A percentile compares a stretch with the other conserved stretches of the same genome.
Conservation (phyloP, 805 yeast genomes). For the Saccharomyces mikatae region DNA sequence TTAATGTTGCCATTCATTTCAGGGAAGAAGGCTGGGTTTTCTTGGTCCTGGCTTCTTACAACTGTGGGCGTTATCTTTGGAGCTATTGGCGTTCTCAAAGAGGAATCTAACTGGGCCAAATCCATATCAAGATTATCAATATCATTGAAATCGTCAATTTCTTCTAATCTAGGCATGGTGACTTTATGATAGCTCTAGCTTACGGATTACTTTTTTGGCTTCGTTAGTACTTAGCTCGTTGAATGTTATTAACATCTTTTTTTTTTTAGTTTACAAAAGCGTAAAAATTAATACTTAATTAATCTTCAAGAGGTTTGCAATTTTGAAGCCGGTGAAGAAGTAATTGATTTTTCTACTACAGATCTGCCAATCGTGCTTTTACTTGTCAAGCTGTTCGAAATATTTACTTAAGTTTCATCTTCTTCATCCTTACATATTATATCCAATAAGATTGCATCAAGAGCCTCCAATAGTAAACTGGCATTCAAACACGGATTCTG, state of each 20-base stretch:
- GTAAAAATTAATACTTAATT: neutral
- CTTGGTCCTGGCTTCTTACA: slow-evolving; percentile 51
- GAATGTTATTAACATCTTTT: neutral
- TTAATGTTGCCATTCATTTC: neutral
- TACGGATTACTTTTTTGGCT: neutral
- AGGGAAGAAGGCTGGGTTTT: slow-evolving; percentile 6
- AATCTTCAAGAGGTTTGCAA: neutral
- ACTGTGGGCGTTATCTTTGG: slow-evolving; percentile 56
- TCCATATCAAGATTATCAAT: slow-evolving; percentile 92
- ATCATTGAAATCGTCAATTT: slow-evolving; percentile 68
- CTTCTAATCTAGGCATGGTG: slow-evolving; percentile 65
- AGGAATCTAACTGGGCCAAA: slow-evolving; percentile 80
- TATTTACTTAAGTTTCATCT: neutral
- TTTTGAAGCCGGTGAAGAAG: neutral
- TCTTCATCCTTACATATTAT: slow-evolving; percentile 1
- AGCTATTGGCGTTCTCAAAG: slow-evolving; percentile 59
- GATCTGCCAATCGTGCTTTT: neutral
- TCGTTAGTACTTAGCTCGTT: neutral
- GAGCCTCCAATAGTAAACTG: slow-evolving; percentile 48
- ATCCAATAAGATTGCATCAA: slow-evolving; percentile 50
- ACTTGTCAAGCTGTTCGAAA: neutral
- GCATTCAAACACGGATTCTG: slow-evolving; percentile 68
- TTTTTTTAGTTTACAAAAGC: neutral
- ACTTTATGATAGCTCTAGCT: neutral
- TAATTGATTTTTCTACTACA: neutral